Base-by-base conservation (phyloP, 495 filamentous ascomycete species). In the Polyplosphaeria fusca region DNA sequence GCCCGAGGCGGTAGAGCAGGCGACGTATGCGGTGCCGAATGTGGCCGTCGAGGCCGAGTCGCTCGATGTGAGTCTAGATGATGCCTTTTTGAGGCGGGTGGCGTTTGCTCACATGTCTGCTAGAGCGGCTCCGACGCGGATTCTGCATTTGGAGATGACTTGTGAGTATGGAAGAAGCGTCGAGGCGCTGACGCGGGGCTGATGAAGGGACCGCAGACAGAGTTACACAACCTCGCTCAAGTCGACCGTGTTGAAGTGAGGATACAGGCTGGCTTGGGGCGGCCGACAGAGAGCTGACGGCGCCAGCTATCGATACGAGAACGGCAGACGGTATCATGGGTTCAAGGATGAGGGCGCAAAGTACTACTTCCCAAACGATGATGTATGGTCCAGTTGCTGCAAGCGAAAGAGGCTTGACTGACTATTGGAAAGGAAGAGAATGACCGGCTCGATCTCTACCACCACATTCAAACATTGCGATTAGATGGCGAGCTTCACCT, bases 381-480 rank as follows among this genome's bases (percentile, higher is more conserved):
- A 56, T 40, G 52, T 47, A 38, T 14, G 52, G 3, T 24, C 13
- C n/a, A 12, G 3, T 3, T 35, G 23, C 20, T 18, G 4, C 27
- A 19, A 7, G 24, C 24, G 5, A 13, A 12, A 24, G 3, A 13
- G 35, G 7, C 27, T 35, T 7, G 7, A 14, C 30, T 35, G 30
- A 35, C 30, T 7, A 14, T 35, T 5, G 19, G 41, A n/a, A 4
- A 65, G 52, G 54, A 57, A 25, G 61, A 65, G 47, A 42, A 48
- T 22, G 61, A 65, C 40, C 45, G 56, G n/a, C 52, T 65, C 2
- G 85, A 87, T 67, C 79, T 86, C 67, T 82, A 41, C 24, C 58
- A 61, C 35, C 58, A 61, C 26, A 37, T 65, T 22, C 53, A 54
- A 18, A 56, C 58, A 5, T 27, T 62, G n/a, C 24, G 42, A 24